Evolutionary conservation across 352 stramenopile genomes (phyloP).

Genomic region (Pythium volutum): DNA sequence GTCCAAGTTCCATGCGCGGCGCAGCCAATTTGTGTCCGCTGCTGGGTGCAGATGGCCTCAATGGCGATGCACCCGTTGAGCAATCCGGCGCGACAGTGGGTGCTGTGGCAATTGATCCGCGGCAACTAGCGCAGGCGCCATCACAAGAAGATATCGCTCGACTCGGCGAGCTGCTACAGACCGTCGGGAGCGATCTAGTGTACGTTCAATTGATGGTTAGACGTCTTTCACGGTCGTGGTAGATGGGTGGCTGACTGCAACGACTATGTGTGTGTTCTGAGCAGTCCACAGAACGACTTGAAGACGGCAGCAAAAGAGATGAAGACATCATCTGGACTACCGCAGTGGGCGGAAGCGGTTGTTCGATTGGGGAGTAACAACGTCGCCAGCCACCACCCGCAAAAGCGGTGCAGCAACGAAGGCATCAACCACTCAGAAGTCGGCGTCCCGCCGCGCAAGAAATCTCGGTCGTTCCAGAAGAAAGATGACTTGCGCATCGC

Average conservation of each 20-base stretch:
- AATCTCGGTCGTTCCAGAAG: constrained; percentile 11
- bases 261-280: background rate
- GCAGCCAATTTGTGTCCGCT: constrained; percentile 56
- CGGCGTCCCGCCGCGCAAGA: constrained; percentile 15
- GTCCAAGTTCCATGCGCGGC: constrained; percentile 40
- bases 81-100: constrained; percentile 16
- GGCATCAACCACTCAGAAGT: background rate
- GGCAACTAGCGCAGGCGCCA: constrained; percentile 4
- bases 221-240: background rate
- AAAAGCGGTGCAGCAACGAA: constrained; percentile 12
- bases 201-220: constrained; percentile 19
- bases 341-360: constrained; percentile 54
- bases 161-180: constrained; percentile 39
- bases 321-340: constrained; percentile 20
- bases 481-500: constrained; percentile 14
- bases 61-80: constrained; percentile 27
- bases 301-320: background rate
- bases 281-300: constrained; percentile 8
- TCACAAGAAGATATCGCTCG: constrained; percentile 29
- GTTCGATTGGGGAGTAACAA: constrained; percentile 38
- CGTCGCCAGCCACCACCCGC: background rate
- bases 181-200: constrained; percentile 34
- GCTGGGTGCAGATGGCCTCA: constrained; percentile 26
- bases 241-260: constrained; percentile 1
- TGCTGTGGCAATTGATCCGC: constrained; percentile 5